Base-by-base conservation (phyloP, 164 flowering plant genomes). In the Vitis cinerea region DNA sequence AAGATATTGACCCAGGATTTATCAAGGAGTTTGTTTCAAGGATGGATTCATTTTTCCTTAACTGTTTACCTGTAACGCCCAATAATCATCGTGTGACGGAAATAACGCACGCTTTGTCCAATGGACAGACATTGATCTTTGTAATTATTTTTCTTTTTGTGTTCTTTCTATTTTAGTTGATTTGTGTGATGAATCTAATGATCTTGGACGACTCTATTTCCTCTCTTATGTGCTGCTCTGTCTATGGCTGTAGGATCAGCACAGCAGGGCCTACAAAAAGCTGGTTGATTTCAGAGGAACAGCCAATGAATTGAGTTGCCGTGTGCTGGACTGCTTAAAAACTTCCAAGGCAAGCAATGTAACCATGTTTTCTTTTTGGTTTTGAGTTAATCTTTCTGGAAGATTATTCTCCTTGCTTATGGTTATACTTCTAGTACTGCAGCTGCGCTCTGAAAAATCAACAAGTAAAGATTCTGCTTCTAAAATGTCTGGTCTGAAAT, bases 21-120 rank as follows among this genome's bases (percentile, higher is more conserved):
- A 66, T 89, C 7, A 59, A 74, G 68, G 77, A 78, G 68, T 71
- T 75, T 76, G 72, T 80, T 71, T 47, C 72, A n/a, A 81, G 71
- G 69, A 69, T 37, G 9, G 79, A 84, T 47, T 67, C 84, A 15
- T 69, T 92, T 65, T 88, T 88, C 65, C 80, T 93, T 50, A 77
- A 77, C 53, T 72, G 78, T 68, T 79, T 90, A 49, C 91, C 88
- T 9, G 84, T 96, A 30, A 93, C 97, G 10, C 95, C 99, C 27
- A 96, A 96, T 74, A 65, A 82, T 72, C 87, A 84, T 54, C 97
- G 99, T 31, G 85, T 93, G 57, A 76, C 83, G 51, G 98, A 93
- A 80, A 61, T 81, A 8, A 64, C 69, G 10, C 81, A 79, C 70
- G 16, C 74, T 17, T 76, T 80, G 64, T 73, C 85, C 47, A 76